A percentile compares a stretch with the other conserved stretches of the same genome.
Evolutionary conservation across 306 rosid species (phyloP).

Genomic region (Delonix regia): DNA sequence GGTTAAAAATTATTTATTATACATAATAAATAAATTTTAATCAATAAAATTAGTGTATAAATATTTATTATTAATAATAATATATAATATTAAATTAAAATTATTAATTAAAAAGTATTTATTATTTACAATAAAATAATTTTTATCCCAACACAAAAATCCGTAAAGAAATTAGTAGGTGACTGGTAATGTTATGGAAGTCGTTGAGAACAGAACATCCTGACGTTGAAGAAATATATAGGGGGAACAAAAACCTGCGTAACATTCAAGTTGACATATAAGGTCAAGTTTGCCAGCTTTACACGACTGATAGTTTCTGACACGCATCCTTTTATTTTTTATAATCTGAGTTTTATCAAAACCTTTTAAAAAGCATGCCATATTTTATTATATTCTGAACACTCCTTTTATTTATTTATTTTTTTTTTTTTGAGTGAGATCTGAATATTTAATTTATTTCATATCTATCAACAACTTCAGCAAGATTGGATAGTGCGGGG

Average conservation of each 20-base stretch:
- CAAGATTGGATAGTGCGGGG: constrained; percentile 1
- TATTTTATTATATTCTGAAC: not conserved
- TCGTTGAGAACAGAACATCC: not conserved
- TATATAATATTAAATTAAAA: too few species aligned
- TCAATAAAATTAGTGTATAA: too few species aligned
- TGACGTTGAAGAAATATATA: not conserved
- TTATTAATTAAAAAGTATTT: too few species aligned
- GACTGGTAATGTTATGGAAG: not conserved
- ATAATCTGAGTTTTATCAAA: constrained; percentile 8
- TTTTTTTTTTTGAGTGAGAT: not conserved
- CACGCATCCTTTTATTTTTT: constrained; percentile 9
- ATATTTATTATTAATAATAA: too few species aligned
- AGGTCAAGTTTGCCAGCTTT: constrained; percentile 44
- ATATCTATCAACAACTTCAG: not conserved
- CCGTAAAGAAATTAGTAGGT: too few species aligned
- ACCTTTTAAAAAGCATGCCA: constrained; percentile 17
- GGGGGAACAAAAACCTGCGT: constrained; percentile 13
- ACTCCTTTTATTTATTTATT: not conserved
- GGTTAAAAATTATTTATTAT: too few species aligned
- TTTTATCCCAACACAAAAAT: too few species aligned
- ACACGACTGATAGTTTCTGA: constrained; percentile 30
- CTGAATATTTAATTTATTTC: not conserved
- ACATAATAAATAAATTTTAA: too few species aligned
- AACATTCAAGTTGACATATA: constrained; percentile 8
- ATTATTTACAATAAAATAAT: too few species aligned